Percentiles rank a stretch among this genome's conserved stretches.
These are phyloP conservation scores for Neoarthrinium moseri DNA, from an alignment of 2,329 filamentous ascomycete species.

Conservation along the genomic window DNA sequence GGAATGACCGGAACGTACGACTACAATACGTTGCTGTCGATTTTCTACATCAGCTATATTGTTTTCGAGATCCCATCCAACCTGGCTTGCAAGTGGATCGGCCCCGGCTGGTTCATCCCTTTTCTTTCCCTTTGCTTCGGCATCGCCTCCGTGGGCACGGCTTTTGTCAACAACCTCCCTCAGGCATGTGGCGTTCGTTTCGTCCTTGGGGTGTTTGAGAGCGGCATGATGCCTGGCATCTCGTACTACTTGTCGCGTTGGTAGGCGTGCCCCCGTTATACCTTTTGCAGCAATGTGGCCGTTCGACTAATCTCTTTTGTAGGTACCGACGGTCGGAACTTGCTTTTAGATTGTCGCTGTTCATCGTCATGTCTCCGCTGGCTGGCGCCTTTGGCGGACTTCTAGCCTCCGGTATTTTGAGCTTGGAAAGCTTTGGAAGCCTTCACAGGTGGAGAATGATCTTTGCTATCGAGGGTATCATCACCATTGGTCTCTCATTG, in stretches of 20 bases:
- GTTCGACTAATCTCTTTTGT: too few relatives aligned
- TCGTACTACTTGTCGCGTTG: conserved; percentile 72
- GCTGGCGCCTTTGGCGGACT: conserved; percentile 72
- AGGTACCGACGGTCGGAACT: conserved; percentile 59
- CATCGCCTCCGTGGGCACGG: conserved; percentile 61
- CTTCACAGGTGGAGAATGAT: conserved; percentile 28
- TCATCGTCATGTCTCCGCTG: conserved; percentile 69
- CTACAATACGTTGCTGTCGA: conserved; percentile 66
- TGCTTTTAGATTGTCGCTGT: conserved; percentile 64
- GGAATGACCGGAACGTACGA: conserved; percentile 55
- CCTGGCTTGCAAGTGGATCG: conserved; percentile 67
- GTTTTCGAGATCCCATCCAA: conserved; percentile 70
- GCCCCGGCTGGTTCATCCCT: conserved; percentile 71
- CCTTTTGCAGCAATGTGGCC: too few relatives aligned
- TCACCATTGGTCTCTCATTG: conserved; percentile 49
- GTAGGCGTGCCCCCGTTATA: too few relatives aligned
- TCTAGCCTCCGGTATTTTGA: conserved; percentile 63
- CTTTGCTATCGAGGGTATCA: conserved; percentile 46
- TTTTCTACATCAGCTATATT: conserved; percentile 74
- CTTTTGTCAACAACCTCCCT: conserved; percentile 57
- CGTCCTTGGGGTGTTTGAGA: conserved; percentile 67
- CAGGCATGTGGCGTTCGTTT: conserved; percentile 62
- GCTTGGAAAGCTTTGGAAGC: conserved; percentile 48
- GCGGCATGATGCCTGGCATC: conserved; percentile 72
- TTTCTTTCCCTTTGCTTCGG: conserved; percentile 62